Percentiles rank a stretch among this genome's conserved stretches.
phyloP scores from a whole-genome alignment of 2,329 filamentous ascomycete genomes.

The Curvularia lunata region DNA sequence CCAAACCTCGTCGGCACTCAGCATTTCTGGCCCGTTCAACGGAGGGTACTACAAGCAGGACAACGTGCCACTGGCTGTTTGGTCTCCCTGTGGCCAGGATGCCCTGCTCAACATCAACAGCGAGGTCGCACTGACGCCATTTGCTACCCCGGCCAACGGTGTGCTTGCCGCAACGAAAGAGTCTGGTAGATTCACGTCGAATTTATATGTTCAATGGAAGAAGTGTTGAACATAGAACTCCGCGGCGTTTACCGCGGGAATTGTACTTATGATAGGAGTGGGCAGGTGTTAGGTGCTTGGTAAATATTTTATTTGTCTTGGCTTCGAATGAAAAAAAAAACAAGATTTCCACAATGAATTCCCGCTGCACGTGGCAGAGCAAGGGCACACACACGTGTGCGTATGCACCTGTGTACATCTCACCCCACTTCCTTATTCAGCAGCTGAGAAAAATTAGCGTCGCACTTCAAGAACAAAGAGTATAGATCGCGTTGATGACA shows the following conservation, averaged over 20 bases:
- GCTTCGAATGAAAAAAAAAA: not conserved
- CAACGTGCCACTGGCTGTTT: slow-evolving; percentile 35
- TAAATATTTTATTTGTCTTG: not conserved
- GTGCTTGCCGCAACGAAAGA: slow-evolving; percentile 37
- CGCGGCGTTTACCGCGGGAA: not conserved
- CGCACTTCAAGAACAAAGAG: too few species aligned
- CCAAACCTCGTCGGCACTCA: slow-evolving; percentile 30
- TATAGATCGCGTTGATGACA: not conserved
- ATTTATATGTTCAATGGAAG: slow-evolving; percentile 43
- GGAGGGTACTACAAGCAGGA: slow-evolving; percentile 57
- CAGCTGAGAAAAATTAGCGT: not conserved
- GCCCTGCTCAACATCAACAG: slow-evolving; percentile 42
- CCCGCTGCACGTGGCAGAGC: not conserved
- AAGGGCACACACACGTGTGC: not conserved
- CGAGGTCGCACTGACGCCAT: slow-evolving; percentile 39
- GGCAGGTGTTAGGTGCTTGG: not conserved
- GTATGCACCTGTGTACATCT: not conserved
- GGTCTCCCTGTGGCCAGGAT: slow-evolving; percentile 40
- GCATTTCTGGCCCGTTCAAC: slow-evolving; percentile 51
- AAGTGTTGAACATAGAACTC: slow-evolving; percentile 33
- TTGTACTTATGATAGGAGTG: not conserved
- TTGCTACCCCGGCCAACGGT: slow-evolving; percentile 28
- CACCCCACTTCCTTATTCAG: not conserved
- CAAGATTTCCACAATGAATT: too few species aligned
- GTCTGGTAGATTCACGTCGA: slow-evolving; percentile 33